These are phyloP conservation scores for Boletus vinaceobasis DNA, from an alignment of 768 basidiomycete genomes.

Conservation along the genomic window DNA sequence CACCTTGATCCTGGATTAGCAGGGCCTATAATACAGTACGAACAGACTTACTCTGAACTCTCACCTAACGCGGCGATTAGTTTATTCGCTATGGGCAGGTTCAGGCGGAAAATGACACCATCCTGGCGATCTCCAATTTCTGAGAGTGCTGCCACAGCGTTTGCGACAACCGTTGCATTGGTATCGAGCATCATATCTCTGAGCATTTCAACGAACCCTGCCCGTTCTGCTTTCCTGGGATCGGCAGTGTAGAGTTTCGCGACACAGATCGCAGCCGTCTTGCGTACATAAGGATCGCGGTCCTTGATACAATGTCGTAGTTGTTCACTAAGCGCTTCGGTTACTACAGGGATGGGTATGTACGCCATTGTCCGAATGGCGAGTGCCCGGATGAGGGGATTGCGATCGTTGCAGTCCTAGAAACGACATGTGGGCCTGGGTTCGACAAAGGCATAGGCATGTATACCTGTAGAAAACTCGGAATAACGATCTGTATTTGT, in stretches of 20 bases:
- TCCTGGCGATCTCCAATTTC: slow-evolving; percentile 96
- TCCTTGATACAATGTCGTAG: slow-evolving; percentile 91
- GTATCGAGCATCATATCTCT: slow-evolving; percentile 88
- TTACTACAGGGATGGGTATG: slow-evolving; percentile 88
- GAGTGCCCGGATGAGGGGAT: slow-evolving; percentile 93
- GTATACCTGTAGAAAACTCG: slow-evolving; percentile 81
- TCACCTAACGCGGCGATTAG: slow-evolving; percentile 88
- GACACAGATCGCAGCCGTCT: slow-evolving; percentile 97
- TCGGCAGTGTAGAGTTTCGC: slow-evolving; percentile 93
- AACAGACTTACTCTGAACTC: slow-evolving; percentile 85
- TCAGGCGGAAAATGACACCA: slow-evolving; percentile 89
- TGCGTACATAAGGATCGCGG: slow-evolving; percentile 95
- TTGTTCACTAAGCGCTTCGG: slow-evolving; percentile 82
- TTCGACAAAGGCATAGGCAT: slow-evolving; percentile 1
- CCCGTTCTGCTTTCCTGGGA: slow-evolving; percentile 79
- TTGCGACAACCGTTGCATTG: slow-evolving; percentile 96
- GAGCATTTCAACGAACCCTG: slow-evolving; percentile 87
- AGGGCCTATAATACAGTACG: not conserved
- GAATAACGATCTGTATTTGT: slow-evolving; percentile 87
- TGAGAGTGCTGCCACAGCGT: slow-evolving; percentile 94
- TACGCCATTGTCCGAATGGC: slow-evolving; percentile 99
- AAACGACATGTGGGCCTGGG: slow-evolving; percentile 11
- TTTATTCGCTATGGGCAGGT: slow-evolving; percentile 83
- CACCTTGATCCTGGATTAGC: slow-evolving; percentile 55
- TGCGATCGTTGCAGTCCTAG: slow-evolving; percentile 93